Conservation (phyloP, 805 yeast species). For the Clavispora santaluciae region DNA sequence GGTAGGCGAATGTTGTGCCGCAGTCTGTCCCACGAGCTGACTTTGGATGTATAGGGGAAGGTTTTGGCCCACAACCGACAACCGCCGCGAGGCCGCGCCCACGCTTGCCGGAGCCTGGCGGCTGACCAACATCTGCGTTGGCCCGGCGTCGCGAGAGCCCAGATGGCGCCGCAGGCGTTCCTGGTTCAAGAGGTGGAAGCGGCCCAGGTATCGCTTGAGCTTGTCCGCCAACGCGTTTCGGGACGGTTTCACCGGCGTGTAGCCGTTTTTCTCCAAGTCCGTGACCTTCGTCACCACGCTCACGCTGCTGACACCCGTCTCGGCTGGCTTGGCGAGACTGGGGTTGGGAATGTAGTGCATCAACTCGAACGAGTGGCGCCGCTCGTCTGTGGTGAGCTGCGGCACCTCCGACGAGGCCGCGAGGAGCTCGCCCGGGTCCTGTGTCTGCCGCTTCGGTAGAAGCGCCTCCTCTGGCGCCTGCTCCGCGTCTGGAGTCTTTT, state of each 20-base stretch:
- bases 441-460: background rate
- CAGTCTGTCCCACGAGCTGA: conserved; percentile 13
- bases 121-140: too few relatives aligned
- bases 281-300: conserved; percentile 28
- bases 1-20: background rate
- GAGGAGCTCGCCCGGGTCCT: too few relatives aligned
- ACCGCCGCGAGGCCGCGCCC: conserved; percentile 13
- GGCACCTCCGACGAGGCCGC: conserved; percentile 10
- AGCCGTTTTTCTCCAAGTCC: conserved; percentile 14
- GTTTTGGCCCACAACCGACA: conserved; percentile 32
- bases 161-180: conserved; percentile 1
- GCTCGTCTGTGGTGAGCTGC: conserved; percentile 13
- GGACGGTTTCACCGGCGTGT: conserved; percentile 3
- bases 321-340: conserved; percentile 27
- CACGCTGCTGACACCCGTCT: conserved; percentile 25
- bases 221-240: conserved; percentile 4
- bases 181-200: conserved; percentile 11
- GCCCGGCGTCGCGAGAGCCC: background rate
- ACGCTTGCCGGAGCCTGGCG: too few relatives aligned
- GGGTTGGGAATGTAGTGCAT: conserved; percentile 15
- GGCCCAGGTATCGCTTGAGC: conserved; percentile 12
- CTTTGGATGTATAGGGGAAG: conserved; percentile 32
- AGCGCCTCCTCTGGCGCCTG: background rate
- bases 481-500: background rate
- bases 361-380: conserved; percentile 26